Evolutionary conservation across 108 stramenopile species (phyloP).

Genomic region (Asterionellopsis glacialis): DNA sequence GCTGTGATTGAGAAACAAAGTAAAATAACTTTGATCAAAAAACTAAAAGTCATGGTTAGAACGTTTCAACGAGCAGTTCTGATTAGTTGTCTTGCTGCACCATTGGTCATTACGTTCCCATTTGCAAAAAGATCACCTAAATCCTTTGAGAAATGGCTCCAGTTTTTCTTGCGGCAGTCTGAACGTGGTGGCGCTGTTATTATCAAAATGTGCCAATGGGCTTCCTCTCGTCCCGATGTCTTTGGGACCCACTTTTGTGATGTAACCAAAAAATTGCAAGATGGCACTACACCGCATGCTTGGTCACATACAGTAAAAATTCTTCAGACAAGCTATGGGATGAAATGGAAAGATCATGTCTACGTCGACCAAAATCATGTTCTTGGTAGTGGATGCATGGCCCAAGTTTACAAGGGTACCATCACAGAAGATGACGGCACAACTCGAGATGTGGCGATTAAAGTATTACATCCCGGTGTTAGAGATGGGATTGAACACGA

Average conservation of each 20-base stretch:
- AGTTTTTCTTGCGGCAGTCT: slow-evolving; percentile 23
- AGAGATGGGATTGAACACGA: slow-evolving; percentile 46
- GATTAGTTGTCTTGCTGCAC: too few species aligned
- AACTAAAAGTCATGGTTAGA: too few species aligned
- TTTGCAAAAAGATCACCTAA: too few species aligned
- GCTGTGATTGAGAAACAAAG: too few species aligned
- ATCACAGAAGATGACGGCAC: background rate
- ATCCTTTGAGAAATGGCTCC: slow-evolving; percentile 4
- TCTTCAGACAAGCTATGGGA: slow-evolving; percentile 45
- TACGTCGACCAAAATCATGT: slow-evolving; percentile 13
- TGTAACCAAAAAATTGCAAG: slow-evolving; percentile 54
- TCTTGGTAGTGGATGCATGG: slow-evolving; percentile 71
- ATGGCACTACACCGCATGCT: slow-evolving; percentile 46
- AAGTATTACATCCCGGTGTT: slow-evolving; percentile 59
- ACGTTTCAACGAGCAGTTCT: too few species aligned
- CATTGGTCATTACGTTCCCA: too few species aligned
- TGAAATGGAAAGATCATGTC: slow-evolving; percentile 43
- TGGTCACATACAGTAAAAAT: slow-evolving; percentile 41
- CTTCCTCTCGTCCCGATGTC: slow-evolving; percentile 53
- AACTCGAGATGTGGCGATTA: slow-evolving; percentile 45
- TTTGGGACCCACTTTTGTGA: slow-evolving; percentile 54
- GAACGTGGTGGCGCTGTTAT: slow-evolving; percentile 53
- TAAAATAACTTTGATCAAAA: too few species aligned
- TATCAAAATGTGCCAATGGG: slow-evolving; percentile 67
- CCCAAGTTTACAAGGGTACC: slow-evolving; percentile 57